phyloP scores from a whole-genome alignment of 1,284 basidiomycete genomes.

The Apiotrichum akiyoshidainum region DNA sequence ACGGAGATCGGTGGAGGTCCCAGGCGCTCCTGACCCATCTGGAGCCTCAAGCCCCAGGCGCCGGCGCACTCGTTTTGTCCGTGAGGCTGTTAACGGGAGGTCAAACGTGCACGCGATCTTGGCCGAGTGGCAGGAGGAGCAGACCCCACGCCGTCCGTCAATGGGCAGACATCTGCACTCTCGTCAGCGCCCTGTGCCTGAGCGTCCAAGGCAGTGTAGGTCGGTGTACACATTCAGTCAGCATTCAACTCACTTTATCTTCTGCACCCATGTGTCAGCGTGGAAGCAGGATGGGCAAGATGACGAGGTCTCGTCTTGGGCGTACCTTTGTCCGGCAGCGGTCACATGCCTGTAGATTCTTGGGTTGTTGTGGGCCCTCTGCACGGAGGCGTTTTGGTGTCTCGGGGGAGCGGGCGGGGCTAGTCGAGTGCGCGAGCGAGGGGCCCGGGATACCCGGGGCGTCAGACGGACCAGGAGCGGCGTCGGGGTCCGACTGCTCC shows the following conservation, averaged over 20 bases:
- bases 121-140: conserved; percentile 22
- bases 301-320: no score
- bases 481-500: no score
- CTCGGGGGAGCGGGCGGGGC: background rate
- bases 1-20: background rate
- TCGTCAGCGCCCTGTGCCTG: background rate
- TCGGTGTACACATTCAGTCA: no score
- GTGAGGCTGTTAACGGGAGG: conserved; percentile 27
- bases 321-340: conserved; percentile 30
- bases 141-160: conserved; percentile 12
- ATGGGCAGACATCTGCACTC: conserved; percentile 18
- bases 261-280: conserved; percentile 8
- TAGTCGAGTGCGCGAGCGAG: no score
- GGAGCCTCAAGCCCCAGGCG: conserved; percentile 8
- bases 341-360: conserved; percentile 30
- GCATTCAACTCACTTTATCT: conserved; percentile 13
- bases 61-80: conserved; percentile 29
- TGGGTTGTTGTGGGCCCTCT: background rate
- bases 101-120: conserved; percentile 27
- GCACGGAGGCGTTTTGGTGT: background rate
- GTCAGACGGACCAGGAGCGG: no score
- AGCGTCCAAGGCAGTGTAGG: no score
- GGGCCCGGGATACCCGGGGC: no score
- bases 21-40: background rate
- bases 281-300: background rate